Base-by-base conservation (phyloP, 345 rosid genomes). In the Pistacia vera region DNA sequence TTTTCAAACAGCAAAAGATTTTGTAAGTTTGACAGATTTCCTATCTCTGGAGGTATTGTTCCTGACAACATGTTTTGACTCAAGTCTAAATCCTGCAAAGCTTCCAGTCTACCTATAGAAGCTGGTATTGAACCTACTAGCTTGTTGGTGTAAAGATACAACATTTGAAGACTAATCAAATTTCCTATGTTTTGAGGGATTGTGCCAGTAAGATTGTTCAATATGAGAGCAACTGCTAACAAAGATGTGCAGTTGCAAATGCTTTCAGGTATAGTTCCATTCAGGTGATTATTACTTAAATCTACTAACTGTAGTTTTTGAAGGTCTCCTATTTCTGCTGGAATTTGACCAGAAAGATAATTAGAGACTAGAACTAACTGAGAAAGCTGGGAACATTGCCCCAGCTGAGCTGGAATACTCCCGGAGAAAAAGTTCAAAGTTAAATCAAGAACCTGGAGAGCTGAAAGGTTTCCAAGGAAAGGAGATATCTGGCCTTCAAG, bases 401-500 rank as follows among this genome's bases (percentile, higher is more conserved):
- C 93, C 11, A 94, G 79, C 79, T 91, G 86, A 36, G 75, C 63
- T 6, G 98, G 98, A 71, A 94, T 87, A 28, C 79, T 28, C 1
- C 97, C 91, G 0, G 88, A 77, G 69, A 94, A 88, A 11, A 66
- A 74, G 76, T 94, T 92, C 14, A 81, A 83, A 82, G 90, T 79
- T 70, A 92, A 83, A 81, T 94, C 97, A 77, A 94, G 97, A 90
- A 92, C 95, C 91, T 91, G 97, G 80, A 92, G 93, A 66, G 81
- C 71, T n/a, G 97, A 89, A 66, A 92, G 84, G 83, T 92, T 92
- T 44, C 91, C 86, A 4, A 91, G 79, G 66, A 80, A 84, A 9
- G 98, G 89, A 70, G 97, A 86, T 52, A 94, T 76, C 78, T 66
- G 64, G 58, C 98, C 98, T 65, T 62, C 57, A 75, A 94, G 93